Base-by-base conservation (phyloP, 148 eudicot genomes). In the Chenopodium album region DNA sequence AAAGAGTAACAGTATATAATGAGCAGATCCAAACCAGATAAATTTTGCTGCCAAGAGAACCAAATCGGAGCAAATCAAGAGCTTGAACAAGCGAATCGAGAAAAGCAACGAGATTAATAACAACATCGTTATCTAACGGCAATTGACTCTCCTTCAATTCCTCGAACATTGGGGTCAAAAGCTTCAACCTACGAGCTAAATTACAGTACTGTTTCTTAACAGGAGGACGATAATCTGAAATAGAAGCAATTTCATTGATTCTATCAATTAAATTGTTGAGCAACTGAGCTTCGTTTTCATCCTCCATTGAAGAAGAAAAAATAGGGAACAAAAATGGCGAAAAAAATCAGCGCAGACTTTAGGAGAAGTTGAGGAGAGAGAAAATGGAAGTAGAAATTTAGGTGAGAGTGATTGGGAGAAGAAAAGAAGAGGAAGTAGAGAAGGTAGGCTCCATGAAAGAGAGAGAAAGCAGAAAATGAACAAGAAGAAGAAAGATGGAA, bases 151-250 rank as follows among this genome's bases (percentile, higher is more conserved):
- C 98, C 71, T 88, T 91, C 66, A 94, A 88, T 85, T 95, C 97
- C 78, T 95, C 98, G 59, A 95, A 95, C 96, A 95, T 87, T 68
- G 98, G 96, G n/a, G 87, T 81, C 82, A 95, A 82, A 31, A 95
- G 88, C 90, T 95, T 95, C 77, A 95, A 76, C 81, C 98, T 79
- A 46, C 98, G 73, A 8, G 94, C 93, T 81, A 95, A 80, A 80
- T 95, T 95, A 52, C 89, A 85, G 82, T 87, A 93, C 76, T 92
- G 93, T 80, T 85, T 95, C 87, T 91, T 95, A n/a, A 93, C 92
- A 19, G 87, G 52, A 31, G 78, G 64, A 29, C 91, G 81, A 83
- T 89, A 93, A 4, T 88, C 96, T 10, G 94, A 82, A 7, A 90
- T 88, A 2, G 87, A 71, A 56, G 96, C 84, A 41, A 92, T 90